Evolutionary conservation across 176 grass and related monocot genomes (phyloP).

Genomic region (Phyllostachys edulis): DNA sequence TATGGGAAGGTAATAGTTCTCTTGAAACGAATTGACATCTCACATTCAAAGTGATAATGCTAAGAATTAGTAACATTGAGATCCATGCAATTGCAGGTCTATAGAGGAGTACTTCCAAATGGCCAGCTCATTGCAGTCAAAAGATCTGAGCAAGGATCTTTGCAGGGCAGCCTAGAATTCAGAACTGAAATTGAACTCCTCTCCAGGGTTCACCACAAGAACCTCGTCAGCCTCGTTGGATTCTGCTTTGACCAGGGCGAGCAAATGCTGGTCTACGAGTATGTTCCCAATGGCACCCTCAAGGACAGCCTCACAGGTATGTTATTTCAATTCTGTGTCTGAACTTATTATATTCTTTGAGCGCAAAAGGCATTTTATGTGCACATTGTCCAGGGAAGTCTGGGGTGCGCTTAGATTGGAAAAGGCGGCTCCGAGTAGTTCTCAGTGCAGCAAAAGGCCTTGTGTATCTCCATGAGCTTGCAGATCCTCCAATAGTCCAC

Average conservation of each 20-base stretch:
- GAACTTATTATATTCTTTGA: neutral
- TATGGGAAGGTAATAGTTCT: conserved; percentile 60
- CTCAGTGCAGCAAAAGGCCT: conserved; percentile 69
- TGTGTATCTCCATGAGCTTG: conserved; percentile 82
- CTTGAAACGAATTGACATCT: neutral
- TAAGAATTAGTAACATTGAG: neutral
- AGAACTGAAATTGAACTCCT: conserved; percentile 80
- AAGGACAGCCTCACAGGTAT: conserved; percentile 74
- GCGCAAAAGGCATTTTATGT: neutral
- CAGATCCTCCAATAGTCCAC: conserved; percentile 76
- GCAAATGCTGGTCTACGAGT: conserved; percentile 44
- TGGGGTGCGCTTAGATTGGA: conserved; percentile 76
- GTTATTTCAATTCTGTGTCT: neutral
- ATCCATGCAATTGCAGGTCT: conserved; percentile 49
- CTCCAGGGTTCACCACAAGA: conserved; percentile 81
- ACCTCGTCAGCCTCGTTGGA: conserved; percentile 70
- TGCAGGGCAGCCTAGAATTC: conserved; percentile 72
- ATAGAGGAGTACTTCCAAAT: conserved; percentile 53
- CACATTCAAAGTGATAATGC: neutral
- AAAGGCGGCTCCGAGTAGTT: conserved; percentile 54
- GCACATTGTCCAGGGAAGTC: conserved; percentile 56
- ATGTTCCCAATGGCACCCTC: conserved; percentile 78
- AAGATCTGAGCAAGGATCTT: conserved; percentile 58
- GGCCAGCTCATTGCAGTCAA: conserved; percentile 78
- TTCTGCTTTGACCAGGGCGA: conserved; percentile 68